phyloP scores from a whole-genome alignment of 2,329 filamentous ascomycete genomes.

The Herpotrichia juniperi region DNA sequence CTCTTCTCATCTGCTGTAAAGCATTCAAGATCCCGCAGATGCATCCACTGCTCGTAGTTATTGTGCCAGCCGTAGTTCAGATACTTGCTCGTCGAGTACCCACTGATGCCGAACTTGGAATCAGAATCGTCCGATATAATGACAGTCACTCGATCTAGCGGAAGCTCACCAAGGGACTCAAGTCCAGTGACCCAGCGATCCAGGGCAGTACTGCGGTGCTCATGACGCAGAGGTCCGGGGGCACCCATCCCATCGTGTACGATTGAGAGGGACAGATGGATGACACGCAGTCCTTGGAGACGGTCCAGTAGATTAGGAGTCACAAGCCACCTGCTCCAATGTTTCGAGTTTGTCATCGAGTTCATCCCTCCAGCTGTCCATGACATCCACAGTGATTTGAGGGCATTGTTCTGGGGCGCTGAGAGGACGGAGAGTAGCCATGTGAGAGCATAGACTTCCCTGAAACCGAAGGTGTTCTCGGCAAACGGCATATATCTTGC shows the following conservation, averaged over 20 bases:
- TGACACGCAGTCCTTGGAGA: conserved; percentile 4
- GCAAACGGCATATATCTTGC: conserved; percentile 7
- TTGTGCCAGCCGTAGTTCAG: background rate
- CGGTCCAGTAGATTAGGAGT: background rate
- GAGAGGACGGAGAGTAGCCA: conserved; percentile 4
- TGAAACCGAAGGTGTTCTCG: conserved; percentile 16
- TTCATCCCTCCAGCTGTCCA: background rate
- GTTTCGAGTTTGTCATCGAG: background rate
- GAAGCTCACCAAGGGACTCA: background rate
- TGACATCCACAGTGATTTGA: conserved; percentile 6
- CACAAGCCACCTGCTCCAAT: conserved; percentile 1
- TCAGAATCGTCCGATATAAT: conserved; percentile 12
- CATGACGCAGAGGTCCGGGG: conserved; percentile 5
- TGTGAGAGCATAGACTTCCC: conserved; percentile 30
- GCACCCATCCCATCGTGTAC: conserved; percentile 3
- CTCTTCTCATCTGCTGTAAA: conserved; percentile 14
- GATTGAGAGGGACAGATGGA: conserved; percentile 11
- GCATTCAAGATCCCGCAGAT: conserved; percentile 8
- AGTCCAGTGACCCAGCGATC: conserved; percentile 10
- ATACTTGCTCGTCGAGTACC: background rate
- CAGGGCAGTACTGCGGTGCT: background rate
- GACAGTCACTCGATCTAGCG: conserved; percentile 8
- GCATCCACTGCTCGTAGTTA: conserved; percentile 5
- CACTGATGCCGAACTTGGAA: conserved; percentile 8
- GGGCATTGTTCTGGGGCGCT: background rate